phyloP scores from a whole-genome alignment of 2,329 filamentous ascomycete species.

The Fonsecaea pugnacius region DNA sequence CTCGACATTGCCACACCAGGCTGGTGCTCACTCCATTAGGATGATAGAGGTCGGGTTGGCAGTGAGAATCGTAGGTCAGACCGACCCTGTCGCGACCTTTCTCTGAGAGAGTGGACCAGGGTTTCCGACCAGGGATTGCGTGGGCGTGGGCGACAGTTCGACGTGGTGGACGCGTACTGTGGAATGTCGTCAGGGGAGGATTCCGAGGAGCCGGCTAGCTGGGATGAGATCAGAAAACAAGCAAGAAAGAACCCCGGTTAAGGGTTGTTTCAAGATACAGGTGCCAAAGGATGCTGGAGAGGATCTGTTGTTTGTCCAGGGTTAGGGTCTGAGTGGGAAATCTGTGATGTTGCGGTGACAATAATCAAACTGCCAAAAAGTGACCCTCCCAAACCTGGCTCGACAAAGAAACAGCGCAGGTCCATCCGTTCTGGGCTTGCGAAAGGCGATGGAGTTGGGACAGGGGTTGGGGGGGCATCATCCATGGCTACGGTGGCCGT shows the following conservation, averaged over 20 bases:
- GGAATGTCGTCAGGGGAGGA: slow-evolving; percentile 31
- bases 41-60: slow-evolving; percentile 6
- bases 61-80: slow-evolving; percentile 22
- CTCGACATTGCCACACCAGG: slow-evolving; percentile 29
- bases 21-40: slow-evolving; percentile 25
- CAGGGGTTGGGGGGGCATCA: slow-evolving; percentile 14
- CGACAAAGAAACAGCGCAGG: slow-evolving; percentile 8
- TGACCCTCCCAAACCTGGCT: slow-evolving; percentile 9
- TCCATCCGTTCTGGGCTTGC: slow-evolving; percentile 17
- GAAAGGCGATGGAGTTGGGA: neutral
- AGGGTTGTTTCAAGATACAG: slow-evolving; percentile 16
- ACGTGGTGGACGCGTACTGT: slow-evolving; percentile 20
- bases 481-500: slow-evolving; percentile 12
- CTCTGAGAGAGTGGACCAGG: slow-evolving; percentile 16
- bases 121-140: slow-evolving; percentile 8
- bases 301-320: neutral
- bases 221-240: neutral
- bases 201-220: slow-evolving; percentile 23
- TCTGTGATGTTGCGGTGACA: slow-evolving; percentile 26
- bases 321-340: neutral
- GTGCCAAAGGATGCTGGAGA: slow-evolving; percentile 6
- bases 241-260: slow-evolving; percentile 8
- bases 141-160: slow-evolving; percentile 16
- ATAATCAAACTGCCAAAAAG: slow-evolving; percentile 19
- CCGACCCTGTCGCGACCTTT: slow-evolving; percentile 30